Conservation (phyloP, 352 stramenopile genomes). For the Plasmopara muralis region DNA sequence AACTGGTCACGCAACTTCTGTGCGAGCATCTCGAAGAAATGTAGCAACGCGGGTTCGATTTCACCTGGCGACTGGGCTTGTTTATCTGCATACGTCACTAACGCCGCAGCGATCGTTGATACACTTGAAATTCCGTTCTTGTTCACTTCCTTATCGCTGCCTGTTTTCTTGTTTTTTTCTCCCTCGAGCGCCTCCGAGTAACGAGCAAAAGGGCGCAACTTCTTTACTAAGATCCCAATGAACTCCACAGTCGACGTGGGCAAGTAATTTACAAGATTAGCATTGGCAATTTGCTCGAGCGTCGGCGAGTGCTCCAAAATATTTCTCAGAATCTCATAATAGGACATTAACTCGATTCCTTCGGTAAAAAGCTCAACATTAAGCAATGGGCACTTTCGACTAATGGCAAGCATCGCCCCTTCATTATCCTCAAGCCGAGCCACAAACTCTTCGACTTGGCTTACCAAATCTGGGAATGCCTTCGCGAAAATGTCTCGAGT, state of each 20-base stretch:
- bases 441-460: slow-evolving; percentile 49
- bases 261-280: slow-evolving; percentile 42
- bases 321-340: slow-evolving; percentile 56
- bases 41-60: slow-evolving; percentile 37
- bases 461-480: slow-evolving; percentile 47
- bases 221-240: slow-evolving; percentile 56
- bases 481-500: slow-evolving; percentile 43
- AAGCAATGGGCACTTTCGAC: slow-evolving; percentile 46
- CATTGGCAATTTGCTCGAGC: slow-evolving; percentile 52
- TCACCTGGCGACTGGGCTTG: slow-evolving; percentile 30
- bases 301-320: slow-evolving; percentile 37
- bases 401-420: slow-evolving; percentile 31
- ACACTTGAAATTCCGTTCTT: slow-evolving; percentile 70
- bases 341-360: slow-evolving; percentile 30
- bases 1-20: slow-evolving; percentile 57
- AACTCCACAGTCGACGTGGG: slow-evolving; percentile 38
- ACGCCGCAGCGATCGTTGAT: slow-evolving; percentile 60
- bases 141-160: slow-evolving; percentile 72
- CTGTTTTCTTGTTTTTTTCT: slow-evolving; percentile 64
- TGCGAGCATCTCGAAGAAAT: slow-evolving; percentile 51
- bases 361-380: slow-evolving; percentile 24
- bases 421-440: slow-evolving; percentile 29
- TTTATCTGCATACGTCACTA: slow-evolving; percentile 67
- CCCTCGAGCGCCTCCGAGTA: slow-evolving; percentile 69
- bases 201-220: slow-evolving; percentile 62